Base-by-base conservation (phyloP, 495 filamentous ascomycete genomes). In the Symbiotaphrina buchneri region DNA sequence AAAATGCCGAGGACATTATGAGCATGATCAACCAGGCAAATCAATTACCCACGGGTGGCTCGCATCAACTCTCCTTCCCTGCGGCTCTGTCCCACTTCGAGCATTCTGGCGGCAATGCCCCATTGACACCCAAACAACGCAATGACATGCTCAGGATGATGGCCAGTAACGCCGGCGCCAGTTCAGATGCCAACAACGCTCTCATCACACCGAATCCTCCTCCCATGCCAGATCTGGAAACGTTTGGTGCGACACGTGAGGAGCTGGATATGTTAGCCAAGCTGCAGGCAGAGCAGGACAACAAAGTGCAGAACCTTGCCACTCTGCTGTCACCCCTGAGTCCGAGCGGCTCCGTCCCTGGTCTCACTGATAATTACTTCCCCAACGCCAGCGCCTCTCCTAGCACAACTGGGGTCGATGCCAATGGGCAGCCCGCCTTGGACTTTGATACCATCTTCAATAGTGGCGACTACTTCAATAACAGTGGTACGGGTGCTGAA, bases 1-100 rank as follows among this genome's bases (percentile, higher is more conserved):
- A n/a, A n/a, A n/a, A n/a, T n/a, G n/a, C n/a, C n/a, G n/a, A 72
- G 21, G 72, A 78, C 37, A 91, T 93, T 55, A 77, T 92, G 68
- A 80, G 73, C 39, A 65, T 85, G 31, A 84, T 90, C 42, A 71
- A 83, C 30, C 73, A 74, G 39, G 65, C 73, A 33, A 85, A 83
- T 56, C 28, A 63, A 57, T 35, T 52, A 52, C 19, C 51, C 51
- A 38, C 49, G 48, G 28, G 57, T 39, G 24, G 58, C 7, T 55
- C 48, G 36, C 58, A 59, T 72, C 39, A 73, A 90, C 41, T 74
- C 91, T 33, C n/a, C n/a, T n/a, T n/a, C n/a, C 67, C 76, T 4
- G 64, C 79, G 32, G 66, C 82, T 15, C 67, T 87, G n/a, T 56
- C 59, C 5, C 65, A 72, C 27, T 66, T 74, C 43, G 55, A 85